Percentiles rank a stretch among this genome's conserved stretches.
These are phyloP conservation scores for Torrubiella hemipterigena DNA, from an alignment of 2,329 filamentous ascomycete genomes.

Conservation along the genomic window DNA sequence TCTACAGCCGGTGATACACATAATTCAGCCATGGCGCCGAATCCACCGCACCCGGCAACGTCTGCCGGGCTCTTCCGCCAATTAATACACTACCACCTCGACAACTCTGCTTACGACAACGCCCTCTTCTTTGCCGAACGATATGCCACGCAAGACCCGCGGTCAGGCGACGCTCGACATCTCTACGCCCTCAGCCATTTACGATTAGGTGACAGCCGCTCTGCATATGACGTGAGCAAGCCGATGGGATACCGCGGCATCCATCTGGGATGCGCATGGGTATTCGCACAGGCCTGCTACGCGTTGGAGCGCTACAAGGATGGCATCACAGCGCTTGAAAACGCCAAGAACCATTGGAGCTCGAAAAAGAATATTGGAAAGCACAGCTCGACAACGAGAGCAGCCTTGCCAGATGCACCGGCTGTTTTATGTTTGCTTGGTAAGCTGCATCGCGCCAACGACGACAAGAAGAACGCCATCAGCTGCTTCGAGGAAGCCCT, in stretches of 20 bases:
- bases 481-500: conserved; percentile 80
- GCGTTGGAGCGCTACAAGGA: conserved; percentile 67
- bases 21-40: conserved; percentile 36
- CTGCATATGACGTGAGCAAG: conserved; percentile 75
- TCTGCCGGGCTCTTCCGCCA: conserved; percentile 44
- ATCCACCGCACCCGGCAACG: conserved; percentile 31
- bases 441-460: conserved; percentile 74
- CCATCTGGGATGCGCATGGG: conserved; percentile 79
- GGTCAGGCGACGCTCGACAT: conserved; percentile 69
- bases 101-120: conserved; percentile 81
- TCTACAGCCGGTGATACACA: conserved; percentile 2
- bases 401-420: conserved; percentile 69
- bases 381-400: conserved; percentile 65
- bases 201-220: conserved; percentile 69
- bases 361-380: conserved; percentile 68
- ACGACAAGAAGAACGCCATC: conserved; percentile 73
- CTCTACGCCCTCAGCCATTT: conserved; percentile 78
- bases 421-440: conserved; percentile 75
- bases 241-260: conserved; percentile 55
- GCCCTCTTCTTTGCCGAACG: conserved; percentile 89
- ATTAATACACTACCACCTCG: conserved; percentile 59
- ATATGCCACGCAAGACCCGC: conserved; percentile 71
- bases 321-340: conserved; percentile 75
- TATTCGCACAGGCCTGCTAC: conserved; percentile 84
- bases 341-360: conserved; percentile 63